These are phyloP conservation scores for Beauveria caledonica DNA, from an alignment of 2,329 filamentous ascomycete genomes.

Conservation along the genomic window DNA sequence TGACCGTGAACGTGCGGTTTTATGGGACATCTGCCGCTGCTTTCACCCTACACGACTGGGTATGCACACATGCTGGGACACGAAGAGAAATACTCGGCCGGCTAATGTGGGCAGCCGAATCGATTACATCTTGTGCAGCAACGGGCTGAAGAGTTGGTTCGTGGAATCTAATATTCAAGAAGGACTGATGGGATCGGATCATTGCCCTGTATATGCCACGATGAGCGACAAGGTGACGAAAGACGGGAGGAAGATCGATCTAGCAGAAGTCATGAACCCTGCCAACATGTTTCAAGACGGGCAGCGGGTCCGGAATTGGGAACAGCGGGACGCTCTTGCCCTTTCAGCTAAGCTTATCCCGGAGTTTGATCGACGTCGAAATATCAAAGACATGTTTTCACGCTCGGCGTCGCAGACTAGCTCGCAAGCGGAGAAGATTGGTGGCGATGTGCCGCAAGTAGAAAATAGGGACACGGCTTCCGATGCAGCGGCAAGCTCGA, in stretches of 20 bases:
- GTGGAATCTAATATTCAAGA: slow-evolving; percentile 79
- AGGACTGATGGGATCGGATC: slow-evolving; percentile 88
- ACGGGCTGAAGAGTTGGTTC: slow-evolving; percentile 74
- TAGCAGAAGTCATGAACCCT: slow-evolving; percentile 73
- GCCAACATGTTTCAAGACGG: slow-evolving; percentile 62
- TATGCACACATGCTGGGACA: slow-evolving; percentile 98
- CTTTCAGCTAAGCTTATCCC: slow-evolving; percentile 77
- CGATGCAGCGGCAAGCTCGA: background rate
- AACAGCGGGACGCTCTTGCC: slow-evolving; percentile 56
- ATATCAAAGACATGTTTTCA: slow-evolving; percentile 88
- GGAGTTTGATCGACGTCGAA: slow-evolving; percentile 77
- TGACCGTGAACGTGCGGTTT: slow-evolving; percentile 59
- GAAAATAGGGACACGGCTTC: background rate
- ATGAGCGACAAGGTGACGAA: slow-evolving; percentile 55
- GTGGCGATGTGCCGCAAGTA: background rate
- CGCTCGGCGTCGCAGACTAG: slow-evolving; percentile 35
- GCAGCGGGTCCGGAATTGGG: slow-evolving; percentile 57
- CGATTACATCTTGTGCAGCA: slow-evolving; percentile 83
- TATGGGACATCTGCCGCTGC: slow-evolving; percentile 76
- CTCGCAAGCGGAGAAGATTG: background rate
- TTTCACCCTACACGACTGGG: slow-evolving; percentile 73
- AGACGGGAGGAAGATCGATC: slow-evolving; percentile 39
- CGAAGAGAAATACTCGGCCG: slow-evolving; percentile 88
- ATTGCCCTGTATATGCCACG: slow-evolving; percentile 83
- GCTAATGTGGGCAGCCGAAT: slow-evolving; percentile 90